Evolutionary conservation across 1,284 basidiomycete genomes (phyloP), one percentile per base, ranked within the genome.

Genomic region (Tilletia walkeri): DNA sequence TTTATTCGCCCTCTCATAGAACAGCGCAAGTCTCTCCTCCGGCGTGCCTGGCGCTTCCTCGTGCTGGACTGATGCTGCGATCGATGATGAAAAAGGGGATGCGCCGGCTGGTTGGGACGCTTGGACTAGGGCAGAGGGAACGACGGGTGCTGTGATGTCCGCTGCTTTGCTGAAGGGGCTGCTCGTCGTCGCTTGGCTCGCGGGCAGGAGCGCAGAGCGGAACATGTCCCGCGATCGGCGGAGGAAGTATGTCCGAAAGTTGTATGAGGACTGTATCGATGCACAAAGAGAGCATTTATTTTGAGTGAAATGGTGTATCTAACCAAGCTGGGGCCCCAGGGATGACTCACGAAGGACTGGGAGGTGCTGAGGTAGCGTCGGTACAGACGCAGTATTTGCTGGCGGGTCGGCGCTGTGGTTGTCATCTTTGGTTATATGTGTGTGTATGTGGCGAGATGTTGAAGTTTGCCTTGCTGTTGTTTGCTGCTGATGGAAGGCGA

Each of bases 221-320:
- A 83, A 83, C 69, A 78, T 74, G 71, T 83, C 82, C 39, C 82
- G 76, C 36, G 80, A 78, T 2, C 82, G 79, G 30, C 82, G 74
- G 65, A 82, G 67, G 70, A 82, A 83, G 73, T 82, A 83, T 50
- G 81, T 82, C 59, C 82, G 80, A 74, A 83, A 83, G 72, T 81
- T 82, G 77, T 83, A 83, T 34, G 81, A 80, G 1, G 78, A 74
- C 81, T 83, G 73, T n/a, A 39, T 36, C n/a, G 45, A 67, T 54
- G 1, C 41, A 14, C 41, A 14, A 14, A 45, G 41, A 45, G 41
- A 45, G 41, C 6, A 45, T 7, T 45, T 14, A 45, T 45, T 14
- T 9, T 45, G 9, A 45, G 41, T 3, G 14, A 45, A n/a, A 12
- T 10, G 24, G 24, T 3, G 18, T 9, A 20, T 24, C 12, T 18